Evolutionary conservation across 2,329 filamentous ascomycete species (phyloP), one percentile per base, ranked within the genome.

Genomic region (Hirsutella rhossiliensis): DNA sequence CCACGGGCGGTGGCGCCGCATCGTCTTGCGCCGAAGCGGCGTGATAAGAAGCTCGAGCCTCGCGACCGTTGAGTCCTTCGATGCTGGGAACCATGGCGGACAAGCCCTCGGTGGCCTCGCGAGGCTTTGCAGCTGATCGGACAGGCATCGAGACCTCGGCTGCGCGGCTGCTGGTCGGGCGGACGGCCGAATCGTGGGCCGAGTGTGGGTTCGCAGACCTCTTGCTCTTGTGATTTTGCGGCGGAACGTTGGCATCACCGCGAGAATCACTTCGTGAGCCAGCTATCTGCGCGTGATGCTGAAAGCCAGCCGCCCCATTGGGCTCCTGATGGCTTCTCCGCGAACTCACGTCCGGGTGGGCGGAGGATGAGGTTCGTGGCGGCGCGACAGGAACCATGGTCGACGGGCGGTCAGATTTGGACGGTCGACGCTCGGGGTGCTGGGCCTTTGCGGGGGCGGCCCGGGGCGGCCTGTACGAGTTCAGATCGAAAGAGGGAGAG

Each of bases 331-430:
- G 58, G 32, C 62, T 58, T 53, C 71, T 66, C 44, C 72, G 64
- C 27, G 72, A 65, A 51, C 57, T 64, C 15, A 67, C 58, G 52
- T 57, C 53, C 49, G 66, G 63, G 48, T 66, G 62, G 50, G 79
- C 83, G 38, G 87, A 92, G 38, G 87, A 92, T 13, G 88, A 94
- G 8, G 85, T 89, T 56, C 88, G 78, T 31, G 86, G 85, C 40
- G 85, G 88, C 44, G 84, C 81, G 53, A 86, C 73, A 20, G 85
- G 82, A 43, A 84, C 78, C 67, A 74, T 78, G 63, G 70, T 76
- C 64, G 66, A 75, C 65, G 70, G 68, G 56, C 72, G 69, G 55
- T 74, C 72, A 48, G 70, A 66, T 45, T 67, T 56, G 18, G 68
- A 54, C 27, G 66, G 61, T 34, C 67, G 60, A 38, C 71, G 65